Evolutionary conservation across 1,284 basidiomycete genomes (phyloP).

Genomic region (Fomitopsis pinicola): DNA sequence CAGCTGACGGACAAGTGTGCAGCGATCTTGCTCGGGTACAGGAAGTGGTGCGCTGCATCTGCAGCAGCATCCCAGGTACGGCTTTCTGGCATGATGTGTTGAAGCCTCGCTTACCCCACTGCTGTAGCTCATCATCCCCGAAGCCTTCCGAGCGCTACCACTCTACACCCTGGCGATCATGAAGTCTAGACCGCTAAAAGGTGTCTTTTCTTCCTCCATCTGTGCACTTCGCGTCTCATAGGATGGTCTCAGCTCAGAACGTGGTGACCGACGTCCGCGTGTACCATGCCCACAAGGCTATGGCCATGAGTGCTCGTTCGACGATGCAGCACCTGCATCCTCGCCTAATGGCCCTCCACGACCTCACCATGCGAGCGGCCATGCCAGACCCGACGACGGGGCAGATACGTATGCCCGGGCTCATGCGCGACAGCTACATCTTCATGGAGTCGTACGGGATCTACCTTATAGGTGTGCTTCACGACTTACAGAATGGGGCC

Average conservation of each 20-base stretch:
- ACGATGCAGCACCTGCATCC: conserved; percentile 88
- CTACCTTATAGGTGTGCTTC: conserved; percentile 78
- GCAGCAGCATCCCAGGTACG: conserved; percentile 78
- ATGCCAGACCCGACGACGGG: conserved; percentile 59
- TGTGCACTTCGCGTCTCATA: neutral
- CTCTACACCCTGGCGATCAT: conserved; percentile 82
- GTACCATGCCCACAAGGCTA: conserved; percentile 77
- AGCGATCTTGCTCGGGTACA: conserved; percentile 82
- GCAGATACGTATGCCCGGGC: conserved; percentile 66
- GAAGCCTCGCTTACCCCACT: neutral
- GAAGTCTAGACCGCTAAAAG: conserved; percentile 93
- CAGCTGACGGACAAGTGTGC: conserved; percentile 85
- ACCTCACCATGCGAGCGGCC: conserved; percentile 71
- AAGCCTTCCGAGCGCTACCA: conserved; percentile 88
- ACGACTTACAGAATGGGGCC: neutral
- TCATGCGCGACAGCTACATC: conserved; percentile 82
- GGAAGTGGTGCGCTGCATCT: conserved; percentile 86
- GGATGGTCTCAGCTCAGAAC: conserved; percentile 53
- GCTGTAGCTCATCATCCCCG: conserved; percentile 85
- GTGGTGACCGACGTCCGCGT: conserved; percentile 94
- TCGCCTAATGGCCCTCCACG: conserved; percentile 85
- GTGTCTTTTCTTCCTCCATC: conserved; percentile 31
- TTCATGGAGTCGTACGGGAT: conserved; percentile 91
- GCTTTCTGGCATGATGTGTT: neutral
- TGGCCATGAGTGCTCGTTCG: conserved; percentile 63